A percentile compares a stretch with the other conserved stretches of the same genome.
phyloP scores from a whole-genome alignment of 2,329 filamentous ascomycete genomes.

The Aspergillus quadricinctus region DNA sequence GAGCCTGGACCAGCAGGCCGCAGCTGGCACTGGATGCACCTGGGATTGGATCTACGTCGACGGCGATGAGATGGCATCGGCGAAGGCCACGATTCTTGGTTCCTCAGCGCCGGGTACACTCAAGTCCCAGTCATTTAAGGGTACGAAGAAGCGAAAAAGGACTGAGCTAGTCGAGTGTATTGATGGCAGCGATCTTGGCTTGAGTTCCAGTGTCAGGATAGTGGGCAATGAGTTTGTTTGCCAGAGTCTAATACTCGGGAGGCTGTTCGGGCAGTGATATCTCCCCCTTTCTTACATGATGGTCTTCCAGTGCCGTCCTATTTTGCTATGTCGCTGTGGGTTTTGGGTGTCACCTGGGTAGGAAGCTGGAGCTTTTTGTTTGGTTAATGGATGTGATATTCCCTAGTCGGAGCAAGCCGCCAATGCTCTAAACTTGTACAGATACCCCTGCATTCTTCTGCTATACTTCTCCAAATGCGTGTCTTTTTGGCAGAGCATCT shows the following conservation, averaged over 20 bases:
- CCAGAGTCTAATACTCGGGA: conserved; percentile 85
- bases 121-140: conserved; percentile 23
- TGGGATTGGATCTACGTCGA: conserved; percentile 82
- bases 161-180: conserved; percentile 20
- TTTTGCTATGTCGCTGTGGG: not conserved
- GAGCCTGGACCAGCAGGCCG: conserved; percentile 51
- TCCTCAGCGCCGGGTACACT: conserved; percentile 14
- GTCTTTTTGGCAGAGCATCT: not conserved
- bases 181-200: conserved; percentile 28
- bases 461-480: not conserved
- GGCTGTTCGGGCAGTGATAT: conserved; percentile 59
- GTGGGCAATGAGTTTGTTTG: conserved; percentile 83
- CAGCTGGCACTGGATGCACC: conserved; percentile 31
- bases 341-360: not conserved
- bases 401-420: not conserved
- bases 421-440: not conserved
- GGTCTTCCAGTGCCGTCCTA: not conserved
- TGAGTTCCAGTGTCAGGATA: conserved; percentile 55
- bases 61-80: conserved; percentile 54
- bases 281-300: conserved; percentile 2
- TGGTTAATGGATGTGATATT: not conserved
- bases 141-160: conserved; percentile 45
- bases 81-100: conserved; percentile 42
- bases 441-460: not conserved
- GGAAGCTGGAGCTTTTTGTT: not conserved